phyloP scores from a whole-genome alignment of 1,284 basidiomycete species.

The Irpex sp. region DNA sequence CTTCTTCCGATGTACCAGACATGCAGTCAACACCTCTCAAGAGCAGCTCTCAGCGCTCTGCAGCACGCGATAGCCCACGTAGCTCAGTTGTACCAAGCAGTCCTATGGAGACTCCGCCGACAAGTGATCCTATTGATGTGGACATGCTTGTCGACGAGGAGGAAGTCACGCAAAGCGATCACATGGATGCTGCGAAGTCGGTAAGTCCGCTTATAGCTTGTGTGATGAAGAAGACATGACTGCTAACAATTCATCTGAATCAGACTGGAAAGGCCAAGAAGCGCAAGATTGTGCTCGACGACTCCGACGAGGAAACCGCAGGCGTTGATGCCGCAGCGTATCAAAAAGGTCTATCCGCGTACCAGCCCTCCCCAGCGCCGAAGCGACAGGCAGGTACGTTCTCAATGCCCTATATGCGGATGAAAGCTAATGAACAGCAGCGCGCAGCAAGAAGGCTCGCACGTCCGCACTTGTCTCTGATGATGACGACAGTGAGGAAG shows the following conservation, averaged over 20 bases:
- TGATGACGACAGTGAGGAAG: constrained; percentile 42
- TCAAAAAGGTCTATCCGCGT: constrained; percentile 23
- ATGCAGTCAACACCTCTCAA: constrained; percentile 26
- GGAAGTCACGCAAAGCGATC: constrained; percentile 22
- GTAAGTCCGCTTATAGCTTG: constrained; percentile 23
- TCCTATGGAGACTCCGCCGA: constrained; percentile 59
- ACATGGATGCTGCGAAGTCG: constrained; percentile 20
- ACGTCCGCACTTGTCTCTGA: constrained; percentile 39
- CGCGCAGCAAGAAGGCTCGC: constrained; percentile 49
- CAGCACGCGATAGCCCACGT: constrained; percentile 33
- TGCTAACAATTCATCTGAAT: neutral
- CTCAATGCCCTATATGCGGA: neutral
- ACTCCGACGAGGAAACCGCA: constrained; percentile 62
- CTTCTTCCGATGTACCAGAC: constrained; percentile 23
- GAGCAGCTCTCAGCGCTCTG: constrained; percentile 22
- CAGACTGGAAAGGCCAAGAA: constrained; percentile 40
- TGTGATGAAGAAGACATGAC: neutral
- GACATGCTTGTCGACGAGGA: constrained; percentile 61
- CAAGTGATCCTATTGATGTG: constrained; percentile 71
- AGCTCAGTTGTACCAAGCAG: constrained; percentile 50
- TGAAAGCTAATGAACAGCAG: constrained; percentile 3
- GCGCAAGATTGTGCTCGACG: constrained; percentile 64
- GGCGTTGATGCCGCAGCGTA: constrained; percentile 21
- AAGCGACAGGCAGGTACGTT: constrained; percentile 3
- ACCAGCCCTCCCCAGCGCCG: constrained; percentile 21